Percentiles rank a stretch among this genome's conserved stretches.
These are phyloP conservation scores for Crithidia mellificae DNA, from an alignment of 208 protist species.

Conservation along the genomic window DNA sequence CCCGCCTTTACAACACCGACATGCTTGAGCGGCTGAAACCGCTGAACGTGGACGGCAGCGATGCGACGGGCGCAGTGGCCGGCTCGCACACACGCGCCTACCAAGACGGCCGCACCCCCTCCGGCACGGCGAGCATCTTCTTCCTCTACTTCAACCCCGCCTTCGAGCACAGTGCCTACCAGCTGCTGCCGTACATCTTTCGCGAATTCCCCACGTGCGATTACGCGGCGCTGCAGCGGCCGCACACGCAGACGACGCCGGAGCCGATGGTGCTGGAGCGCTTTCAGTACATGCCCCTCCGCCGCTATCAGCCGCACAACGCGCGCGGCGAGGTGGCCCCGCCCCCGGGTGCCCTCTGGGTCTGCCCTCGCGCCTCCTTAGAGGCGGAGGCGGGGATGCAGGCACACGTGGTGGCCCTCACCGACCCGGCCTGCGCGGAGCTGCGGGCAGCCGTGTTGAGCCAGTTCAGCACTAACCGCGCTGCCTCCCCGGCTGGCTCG, in stretches of 20 bases:
- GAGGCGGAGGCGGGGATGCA: slow-evolving; percentile 23
- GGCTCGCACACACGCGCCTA: neutral
- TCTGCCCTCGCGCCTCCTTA: slow-evolving; percentile 54
- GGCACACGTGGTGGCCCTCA: slow-evolving; percentile 20
- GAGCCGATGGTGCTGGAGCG: slow-evolving; percentile 75
- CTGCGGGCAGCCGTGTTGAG: slow-evolving; percentile 23
- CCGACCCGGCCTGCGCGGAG: slow-evolving; percentile 7
- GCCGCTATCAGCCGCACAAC: slow-evolving; percentile 81
- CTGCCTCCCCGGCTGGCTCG: slow-evolving; percentile 13
- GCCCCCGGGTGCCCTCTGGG: slow-evolving; percentile 78
- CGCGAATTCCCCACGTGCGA: slow-evolving; percentile 76
- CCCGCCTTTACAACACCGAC: slow-evolving; percentile 76
- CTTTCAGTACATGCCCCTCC: slow-evolving; percentile 82
- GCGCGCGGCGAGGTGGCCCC: slow-evolving; percentile 54
- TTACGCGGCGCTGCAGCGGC: slow-evolving; percentile 67
- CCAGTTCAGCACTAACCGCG: slow-evolving; percentile 5
- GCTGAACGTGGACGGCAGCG: slow-evolving; percentile 25
- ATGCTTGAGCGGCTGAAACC: slow-evolving; percentile 60
- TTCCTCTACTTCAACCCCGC: slow-evolving; percentile 86
- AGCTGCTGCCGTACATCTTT: slow-evolving; percentile 78
- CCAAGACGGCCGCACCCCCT: slow-evolving; percentile 7
- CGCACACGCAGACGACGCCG: slow-evolving; percentile 57
- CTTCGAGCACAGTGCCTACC: slow-evolving; percentile 60
- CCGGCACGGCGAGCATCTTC: slow-evolving; percentile 44
- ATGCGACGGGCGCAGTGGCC: no score